Base-by-base conservation (phyloP, 768 basidiomycete species). In the Termitomyces sp. region DNA sequence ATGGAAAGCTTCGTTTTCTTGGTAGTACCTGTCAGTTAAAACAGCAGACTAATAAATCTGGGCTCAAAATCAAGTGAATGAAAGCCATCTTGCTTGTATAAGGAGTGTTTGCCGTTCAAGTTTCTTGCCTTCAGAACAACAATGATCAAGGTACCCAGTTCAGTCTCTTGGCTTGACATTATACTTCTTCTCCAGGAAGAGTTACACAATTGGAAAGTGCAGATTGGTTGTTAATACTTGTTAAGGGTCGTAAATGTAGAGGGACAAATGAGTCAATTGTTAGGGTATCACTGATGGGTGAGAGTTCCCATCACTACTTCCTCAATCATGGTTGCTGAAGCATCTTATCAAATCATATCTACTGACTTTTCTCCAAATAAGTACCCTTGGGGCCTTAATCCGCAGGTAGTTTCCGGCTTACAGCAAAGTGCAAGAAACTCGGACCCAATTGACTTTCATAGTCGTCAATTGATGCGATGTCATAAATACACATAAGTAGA, bases 111-210 rank as follows among this genome's bases (percentile, higher is more conserved):
- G 73, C 95, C 88, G 58, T 81, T 81, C 22, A 96, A 78, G 66
- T 96, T 87, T 60, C 81, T 81, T 4, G 90, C 93, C 72, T 94
- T 92, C 63, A 95, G 81, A 18, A 95, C 81, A 44, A 95, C 89
- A 32, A 93, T 80, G 57, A 94, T 82, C 53, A 96, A 79, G 8
- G 91, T 95, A 16, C 94, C 94, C 30, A 94, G 73, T 71, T 86
- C 82, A 61, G 75, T 56, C 49, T 74, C 75, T 59, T 45, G 58
- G 16, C 71, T 70, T 46, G 73, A 68, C 68, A 74, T 72, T 54
- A 12, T 51, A 42, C n/a, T 53, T n/a, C 51, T 53, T 42, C 38
- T n/a, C 12, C 36, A 26, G 26, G 2, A 42, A 26, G 26, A 53
- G 1, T 40, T 6, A 42, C 26, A 28, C 36, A 22, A 16, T 22